phyloP scores from a whole-genome alignment of 345 rosid species.

The Eutrema yunnanense region DNA sequence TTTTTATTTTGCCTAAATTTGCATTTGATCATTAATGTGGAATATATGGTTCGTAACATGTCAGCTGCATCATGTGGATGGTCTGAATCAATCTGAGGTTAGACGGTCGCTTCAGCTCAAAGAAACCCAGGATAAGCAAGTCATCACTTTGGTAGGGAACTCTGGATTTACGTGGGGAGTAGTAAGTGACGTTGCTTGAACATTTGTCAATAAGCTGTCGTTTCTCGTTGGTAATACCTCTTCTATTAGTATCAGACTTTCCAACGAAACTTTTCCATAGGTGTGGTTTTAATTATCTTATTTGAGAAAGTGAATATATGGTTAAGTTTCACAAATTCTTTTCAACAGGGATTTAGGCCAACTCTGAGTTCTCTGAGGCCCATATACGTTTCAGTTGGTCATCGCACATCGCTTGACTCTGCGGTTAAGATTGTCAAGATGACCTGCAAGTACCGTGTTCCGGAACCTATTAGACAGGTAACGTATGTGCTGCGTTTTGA shows the following conservation, averaged over 20 bases:
- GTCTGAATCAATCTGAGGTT: slow-evolving; percentile 57
- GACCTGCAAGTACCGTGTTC: slow-evolving; percentile 80
- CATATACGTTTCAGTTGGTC: slow-evolving; percentile 74
- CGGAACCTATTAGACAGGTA: slow-evolving; percentile 94
- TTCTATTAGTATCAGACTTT: background rate
- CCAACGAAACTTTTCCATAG: background rate
- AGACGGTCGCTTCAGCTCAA: slow-evolving; percentile 45
- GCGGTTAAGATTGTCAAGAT: slow-evolving; percentile 50
- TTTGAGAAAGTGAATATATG: background rate
- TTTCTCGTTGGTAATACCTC: background rate
- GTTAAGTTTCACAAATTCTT: background rate
- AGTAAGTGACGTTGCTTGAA: slow-evolving; percentile 41
- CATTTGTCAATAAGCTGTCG: background rate
- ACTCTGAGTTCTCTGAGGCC: slow-evolving; percentile 55
- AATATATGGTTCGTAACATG: slow-evolving; percentile 1
- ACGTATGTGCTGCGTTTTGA: background rate
- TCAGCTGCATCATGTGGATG: slow-evolving; percentile 90
- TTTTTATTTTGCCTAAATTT: background rate
- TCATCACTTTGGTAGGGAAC: slow-evolving; percentile 53
- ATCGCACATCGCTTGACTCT: slow-evolving; percentile 65
- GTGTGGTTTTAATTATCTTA: background rate
- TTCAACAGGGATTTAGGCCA: slow-evolving; percentile 60
- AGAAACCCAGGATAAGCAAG: slow-evolving; percentile 37
- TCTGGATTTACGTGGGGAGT: slow-evolving; percentile 74
- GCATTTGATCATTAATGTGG: background rate